phyloP scores from a whole-genome alignment of 2,329 filamentous ascomycete species.

The Intubia oerlemansii region DNA sequence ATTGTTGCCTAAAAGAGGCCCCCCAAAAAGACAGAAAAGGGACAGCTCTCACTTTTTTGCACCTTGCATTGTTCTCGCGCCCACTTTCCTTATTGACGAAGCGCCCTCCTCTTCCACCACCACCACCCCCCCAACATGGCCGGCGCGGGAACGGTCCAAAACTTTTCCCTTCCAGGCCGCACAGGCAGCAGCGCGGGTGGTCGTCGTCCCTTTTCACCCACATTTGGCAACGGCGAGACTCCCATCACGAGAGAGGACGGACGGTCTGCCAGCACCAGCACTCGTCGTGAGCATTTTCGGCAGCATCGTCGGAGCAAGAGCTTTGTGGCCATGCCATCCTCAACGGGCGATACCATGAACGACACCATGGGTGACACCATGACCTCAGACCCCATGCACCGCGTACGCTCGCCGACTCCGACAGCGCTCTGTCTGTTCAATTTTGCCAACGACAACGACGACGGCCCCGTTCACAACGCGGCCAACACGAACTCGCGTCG shows the following conservation, averaged over 20 bases:
- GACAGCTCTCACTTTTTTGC: too few relatives aligned
- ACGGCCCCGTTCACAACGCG: background rate
- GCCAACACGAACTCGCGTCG: background rate
- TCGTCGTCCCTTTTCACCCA: slow-evolving; percentile 3
- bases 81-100: too few relatives aligned
- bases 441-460: slow-evolving; percentile 2
- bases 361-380: background rate
- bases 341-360: background rate
- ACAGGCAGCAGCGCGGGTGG: too few relatives aligned
- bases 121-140: slow-evolving; percentile 3
- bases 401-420: slow-evolving; percentile 1
- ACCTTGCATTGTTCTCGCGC: too few relatives aligned
- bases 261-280: too few relatives aligned
- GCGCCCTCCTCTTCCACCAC: too few relatives aligned
- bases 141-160: slow-evolving; percentile 4
- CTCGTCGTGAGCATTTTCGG: background rate
- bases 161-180: slow-evolving; percentile 6
- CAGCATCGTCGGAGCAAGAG: too few relatives aligned
- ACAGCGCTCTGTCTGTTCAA: slow-evolving; percentile 3
- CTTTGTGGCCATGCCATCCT: too few relatives aligned
- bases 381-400: background rate
- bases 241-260: background rate
- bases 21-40: too few relatives aligned
- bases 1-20: too few relatives aligned
- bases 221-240: too few relatives aligned